Base-by-base conservation (phyloP, 2,329 filamentous ascomycete species). In the Paraphaeosphaeria minitans region DNA sequence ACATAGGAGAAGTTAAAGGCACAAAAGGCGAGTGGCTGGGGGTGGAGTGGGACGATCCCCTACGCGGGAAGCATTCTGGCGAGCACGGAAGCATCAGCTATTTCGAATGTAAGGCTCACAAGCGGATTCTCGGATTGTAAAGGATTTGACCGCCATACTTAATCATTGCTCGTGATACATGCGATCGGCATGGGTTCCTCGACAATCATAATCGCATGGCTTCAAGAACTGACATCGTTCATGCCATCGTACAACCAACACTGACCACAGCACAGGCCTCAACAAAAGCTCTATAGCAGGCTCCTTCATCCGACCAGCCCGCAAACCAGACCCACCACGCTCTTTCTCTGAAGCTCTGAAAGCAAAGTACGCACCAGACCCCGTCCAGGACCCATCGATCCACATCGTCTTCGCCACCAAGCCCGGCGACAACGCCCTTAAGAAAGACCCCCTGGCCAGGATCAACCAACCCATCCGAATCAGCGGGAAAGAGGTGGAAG, bases 11-110 rank as follows among this genome's bases (percentile, higher is more conserved):
- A 35, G 89, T 98, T 8, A 83, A 86, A 52, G 91, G 90, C 66
- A 93, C 92, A 9, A 83, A 85, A 45, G 91, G 92, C 50, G 82
- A 84, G 62, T 98, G 94, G 93, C 84, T 98, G 35, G 95, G 95
- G 48, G 92, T 98, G 49, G 95, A 99, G 83, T 99, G 95, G 95
- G 94, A 98, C 78, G 91, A 97, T 75, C 81, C 88, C 57, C 84
- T 82, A 39, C 85, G 93, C 69, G 95, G 95, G 61, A 98, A 97
- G 81, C 93, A 99, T 78, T 86, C 94, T 70, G 95, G 95, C 59
- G 87, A 89, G 60, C 88, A 96, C 77, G 87, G 90, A 63, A 92
- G 90, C 59, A 82, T 85, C 61, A 87, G 85, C 61, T 97, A 97
- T 74, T 98, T 98, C 71, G 80, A 83, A 67, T 97, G 94, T 94